phyloP scores from a whole-genome alignment of 1,284 basidiomycete genomes.

The Tausonia pullulans region DNA sequence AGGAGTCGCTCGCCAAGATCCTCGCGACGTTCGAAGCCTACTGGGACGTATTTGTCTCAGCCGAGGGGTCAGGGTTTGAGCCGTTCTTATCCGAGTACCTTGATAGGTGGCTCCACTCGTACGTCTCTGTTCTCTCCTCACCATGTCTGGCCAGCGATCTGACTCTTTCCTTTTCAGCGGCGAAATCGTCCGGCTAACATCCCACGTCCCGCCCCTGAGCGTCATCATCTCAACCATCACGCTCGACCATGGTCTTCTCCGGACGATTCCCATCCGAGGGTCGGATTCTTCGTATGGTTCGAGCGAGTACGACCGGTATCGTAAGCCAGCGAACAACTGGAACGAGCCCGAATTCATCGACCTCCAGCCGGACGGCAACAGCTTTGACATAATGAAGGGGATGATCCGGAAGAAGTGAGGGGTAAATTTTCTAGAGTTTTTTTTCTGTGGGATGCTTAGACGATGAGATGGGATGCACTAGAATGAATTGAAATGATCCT shows the following conservation, averaged over 20 bases:
- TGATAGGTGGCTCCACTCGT: constrained; percentile 80
- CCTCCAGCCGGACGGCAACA: constrained; percentile 89
- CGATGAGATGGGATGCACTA: too few relatives aligned
- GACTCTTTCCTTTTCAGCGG: constrained; percentile 44
- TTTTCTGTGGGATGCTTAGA: too few relatives aligned
- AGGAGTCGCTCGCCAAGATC: constrained; percentile 62
- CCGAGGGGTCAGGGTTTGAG: constrained; percentile 40
- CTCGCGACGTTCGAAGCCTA: constrained; percentile 66
- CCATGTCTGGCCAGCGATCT: not conserved
- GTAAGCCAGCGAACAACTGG: constrained; percentile 34
- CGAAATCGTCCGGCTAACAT: constrained; percentile 71
- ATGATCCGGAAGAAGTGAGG: constrained; percentile 59
- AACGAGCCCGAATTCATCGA: constrained; percentile 37
- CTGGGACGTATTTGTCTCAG: constrained; percentile 57
- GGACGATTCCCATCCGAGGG: constrained; percentile 51
- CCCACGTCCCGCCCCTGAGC: constrained; percentile 52
- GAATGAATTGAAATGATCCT: too few relatives aligned
- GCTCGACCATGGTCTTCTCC: constrained; percentile 70
- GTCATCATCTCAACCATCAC: constrained; percentile 82
- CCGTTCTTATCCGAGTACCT: constrained; percentile 71
- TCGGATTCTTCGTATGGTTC: constrained; percentile 24
- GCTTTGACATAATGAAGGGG: constrained; percentile 88
- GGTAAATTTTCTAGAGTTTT: not conserved
- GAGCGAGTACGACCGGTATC: constrained; percentile 26
- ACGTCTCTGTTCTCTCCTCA: constrained; percentile 30